These are phyloP conservation scores for Echria macrotheca DNA, from an alignment of 495 filamentous ascomycete species.

Conservation along the genomic window DNA sequence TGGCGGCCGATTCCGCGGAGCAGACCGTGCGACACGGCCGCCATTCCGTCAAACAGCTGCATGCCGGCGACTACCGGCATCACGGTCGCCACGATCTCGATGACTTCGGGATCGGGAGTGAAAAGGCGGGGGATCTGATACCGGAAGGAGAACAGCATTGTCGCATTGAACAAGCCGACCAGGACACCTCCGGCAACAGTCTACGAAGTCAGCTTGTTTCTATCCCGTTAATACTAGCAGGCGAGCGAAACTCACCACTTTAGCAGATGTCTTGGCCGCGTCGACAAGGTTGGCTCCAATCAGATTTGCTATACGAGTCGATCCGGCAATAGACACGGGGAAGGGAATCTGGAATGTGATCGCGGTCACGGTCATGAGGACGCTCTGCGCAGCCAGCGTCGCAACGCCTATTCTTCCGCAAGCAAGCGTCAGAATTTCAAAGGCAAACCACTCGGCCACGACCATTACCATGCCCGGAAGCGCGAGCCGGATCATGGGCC, in stretches of 20 bases:
- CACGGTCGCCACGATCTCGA: conserved; percentile 62
- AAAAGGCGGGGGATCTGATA: conserved; percentile 71
- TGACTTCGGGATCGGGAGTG: conserved; percentile 73
- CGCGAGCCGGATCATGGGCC: conserved; percentile 76
- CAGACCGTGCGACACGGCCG: conserved; percentile 73
- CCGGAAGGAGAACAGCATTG: conserved; percentile 57
- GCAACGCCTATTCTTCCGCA: conserved; percentile 65
- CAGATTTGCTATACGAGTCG: conserved; percentile 61
- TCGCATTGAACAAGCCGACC: conserved; percentile 71
- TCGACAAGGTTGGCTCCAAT: conserved; percentile 63
- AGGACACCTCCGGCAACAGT: conserved; percentile 56
- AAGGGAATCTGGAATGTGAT: conserved; percentile 59
- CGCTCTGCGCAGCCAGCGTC: conserved; percentile 59
- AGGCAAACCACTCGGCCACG: conserved; percentile 82
- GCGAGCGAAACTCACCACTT: conserved; percentile 46
- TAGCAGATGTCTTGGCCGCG: conserved; percentile 64
- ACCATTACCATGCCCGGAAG: conserved; percentile 84
- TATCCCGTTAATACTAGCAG: background rate
- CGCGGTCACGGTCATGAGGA: conserved; percentile 49
- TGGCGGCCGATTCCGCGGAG: conserved; percentile 80
- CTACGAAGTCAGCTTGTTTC: conserved; percentile 25
- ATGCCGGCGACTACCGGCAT: conserved; percentile 79
- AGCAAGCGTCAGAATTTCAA: conserved; percentile 71
- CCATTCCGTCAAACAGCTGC: conserved; percentile 80
- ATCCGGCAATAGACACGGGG: conserved; percentile 55